Base-by-base conservation (phyloP, 306 rosid species). In the Pyrus communis region DNA sequence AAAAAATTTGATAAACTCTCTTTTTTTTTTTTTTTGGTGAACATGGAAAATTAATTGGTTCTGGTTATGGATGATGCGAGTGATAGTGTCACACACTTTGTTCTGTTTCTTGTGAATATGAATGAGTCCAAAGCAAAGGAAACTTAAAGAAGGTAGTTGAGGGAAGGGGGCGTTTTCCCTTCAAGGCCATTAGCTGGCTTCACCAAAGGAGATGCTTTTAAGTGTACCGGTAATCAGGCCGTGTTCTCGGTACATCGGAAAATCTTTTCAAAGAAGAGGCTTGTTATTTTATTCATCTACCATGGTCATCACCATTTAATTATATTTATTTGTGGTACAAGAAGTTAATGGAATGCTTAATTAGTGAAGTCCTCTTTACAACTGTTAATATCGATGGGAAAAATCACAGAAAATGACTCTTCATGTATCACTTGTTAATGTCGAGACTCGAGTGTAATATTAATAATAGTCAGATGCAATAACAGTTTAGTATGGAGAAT, bases 131-230 rank as follows among this genome's bases (percentile, higher is more conserved):
- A 42, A 73, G 33, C 25, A 42, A 11, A 19, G 18, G 46, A 13
- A 49, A 62, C 17, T 74, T 63, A 62, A 74, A 55, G 46, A 33
- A 17, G 61, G 49, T 74, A 1, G 78, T 75, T 62, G 78, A 46
- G 63, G 70, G n/a, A 51, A 15, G 55, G 55, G 21, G 21, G 55
- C 55, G 17, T 51, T 51, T 66, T 12, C 49, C 49, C 51, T 21
- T 66, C 51, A 66, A 35, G 27, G 27, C 49, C 69, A 18, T 73
- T 61, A 43, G 49, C 49, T 75, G 70, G 38, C 70, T 62, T 62
- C 45, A 21, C 22, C 22, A 35, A 35, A 35, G 40, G 40, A 7
- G 40, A 35, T 7, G 40, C 7, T 35, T 35, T 35, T 35, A 35
- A 35, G 40, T 35, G 40, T 7, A 7, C 9, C 10, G 0, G 40